Conservation (phyloP, 2,329 filamentous ascomycete genomes). For the Colletotrichum tabaci region DNA sequence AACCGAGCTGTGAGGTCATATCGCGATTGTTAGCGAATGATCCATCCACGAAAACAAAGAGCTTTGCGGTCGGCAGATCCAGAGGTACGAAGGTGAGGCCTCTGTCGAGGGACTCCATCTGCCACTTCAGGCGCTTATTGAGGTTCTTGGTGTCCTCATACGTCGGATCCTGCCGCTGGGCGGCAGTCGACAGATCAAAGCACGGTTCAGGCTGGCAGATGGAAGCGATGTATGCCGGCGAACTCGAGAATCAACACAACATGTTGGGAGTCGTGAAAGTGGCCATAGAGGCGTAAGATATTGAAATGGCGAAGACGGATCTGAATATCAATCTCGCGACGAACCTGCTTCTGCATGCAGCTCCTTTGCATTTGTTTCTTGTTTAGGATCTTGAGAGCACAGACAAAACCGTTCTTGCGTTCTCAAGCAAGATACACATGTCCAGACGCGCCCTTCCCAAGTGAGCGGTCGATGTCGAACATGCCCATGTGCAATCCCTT, state of each 20-base stretch:
- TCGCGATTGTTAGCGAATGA: too few relatives aligned
- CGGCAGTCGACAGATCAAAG: too few relatives aligned
- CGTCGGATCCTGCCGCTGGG: too few relatives aligned
- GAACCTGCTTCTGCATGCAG: conserved; percentile 85
- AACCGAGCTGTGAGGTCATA: too few relatives aligned
- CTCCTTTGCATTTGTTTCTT: conserved; percentile 86
- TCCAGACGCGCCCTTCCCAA: conserved; percentile 90
- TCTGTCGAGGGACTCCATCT: too few relatives aligned
- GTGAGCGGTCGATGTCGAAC: conserved; percentile 90
- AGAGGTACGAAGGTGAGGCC: too few relatives aligned
- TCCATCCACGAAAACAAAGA: too few relatives aligned
- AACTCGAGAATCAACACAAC: conserved; percentile 91
- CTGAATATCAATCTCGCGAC: conserved; percentile 90
- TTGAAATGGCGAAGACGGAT: conserved; percentile 88
- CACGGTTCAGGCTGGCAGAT: too few relatives aligned
- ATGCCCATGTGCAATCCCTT: conserved; percentile 88
- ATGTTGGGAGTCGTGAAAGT: conserved; percentile 90
- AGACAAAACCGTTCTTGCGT: conserved; percentile 83
- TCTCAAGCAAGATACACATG: conserved; percentile 88
- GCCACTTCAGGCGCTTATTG: too few relatives aligned
- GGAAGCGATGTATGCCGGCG: conserved; percentile 68
- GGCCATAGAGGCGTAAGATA: conserved; percentile 85
- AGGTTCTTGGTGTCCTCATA: too few relatives aligned
- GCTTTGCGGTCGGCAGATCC: too few relatives aligned
- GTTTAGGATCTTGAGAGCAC: conserved; percentile 87